Conservation (phyloP, 441 rosid species). For the Heliophila coronopifolia region DNA sequence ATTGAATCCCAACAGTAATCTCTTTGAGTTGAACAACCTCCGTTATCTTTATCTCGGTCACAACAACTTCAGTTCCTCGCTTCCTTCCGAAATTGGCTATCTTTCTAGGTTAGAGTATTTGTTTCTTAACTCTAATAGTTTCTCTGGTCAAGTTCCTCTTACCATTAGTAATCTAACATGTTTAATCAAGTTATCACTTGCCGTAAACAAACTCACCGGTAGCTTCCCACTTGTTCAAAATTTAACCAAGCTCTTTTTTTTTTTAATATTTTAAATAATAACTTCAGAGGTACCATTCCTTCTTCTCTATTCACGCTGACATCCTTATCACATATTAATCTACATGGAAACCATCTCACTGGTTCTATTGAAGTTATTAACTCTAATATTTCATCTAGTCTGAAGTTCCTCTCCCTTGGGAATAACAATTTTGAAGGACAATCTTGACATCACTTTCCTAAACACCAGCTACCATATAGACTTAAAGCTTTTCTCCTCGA, state of each 20-base stretch:
- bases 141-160: slow-evolving; percentile 1
- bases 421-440: too few species aligned
- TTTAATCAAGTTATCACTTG: neutral
- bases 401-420: too few species aligned
- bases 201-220: neutral
- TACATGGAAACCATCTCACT: neutral
- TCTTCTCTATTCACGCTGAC: neutral
- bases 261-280: neutral
- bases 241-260: neutral
- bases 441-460: too few species aligned
- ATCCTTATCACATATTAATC: neutral
- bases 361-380: neutral
- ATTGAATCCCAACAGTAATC: slow-evolving; percentile 5
- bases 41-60: slow-evolving; percentile 1
- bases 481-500: too few species aligned
- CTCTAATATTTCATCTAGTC: too few species aligned
- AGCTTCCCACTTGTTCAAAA: neutral
- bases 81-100: neutral
- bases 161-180: neutral
- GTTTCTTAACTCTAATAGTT: slow-evolving; percentile 6
- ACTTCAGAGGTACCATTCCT: neutral
- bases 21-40: neutral
- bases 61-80: slow-evolving; percentile 7
- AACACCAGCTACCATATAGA: too few species aligned
- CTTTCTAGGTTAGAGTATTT: neutral